Base-by-base conservation (phyloP, 2,329 filamentous ascomycete species). In the Colletotrichum cereale region DNA sequence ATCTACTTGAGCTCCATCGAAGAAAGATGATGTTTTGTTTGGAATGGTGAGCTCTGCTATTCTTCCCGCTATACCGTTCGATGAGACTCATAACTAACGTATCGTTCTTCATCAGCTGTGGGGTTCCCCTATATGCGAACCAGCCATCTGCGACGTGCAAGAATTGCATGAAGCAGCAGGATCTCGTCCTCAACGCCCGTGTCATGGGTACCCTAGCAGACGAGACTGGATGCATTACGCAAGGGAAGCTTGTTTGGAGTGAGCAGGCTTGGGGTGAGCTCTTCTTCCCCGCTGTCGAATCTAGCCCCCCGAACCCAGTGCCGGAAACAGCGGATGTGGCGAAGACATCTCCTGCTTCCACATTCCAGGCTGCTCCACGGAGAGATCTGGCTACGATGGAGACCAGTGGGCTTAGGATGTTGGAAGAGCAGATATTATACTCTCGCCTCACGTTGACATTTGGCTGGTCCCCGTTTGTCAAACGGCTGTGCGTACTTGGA, bases 401-500 rank as follows among this genome's bases (percentile, higher is more conserved):
- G 16, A 70, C 77, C 0, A 82, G 85, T 16, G 80, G 81, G 24
- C 72, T 89, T n/a, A 80, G 80, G 65, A 81, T 82, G 53, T 76
- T 90, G 6, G 86, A 90, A 74, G 83, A 86, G 73, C 80, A 86
- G 5, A 75, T 90, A 58, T 64, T 86, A 18, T 89, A 86, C 73
- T 78, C 87, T 60, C 82, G 88, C 21, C 75, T 89, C 11, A 88
- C 85, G 21, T 73, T 91, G 74, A 82, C 86, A 6, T 89, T 91
- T 76, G 89, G 86, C 1, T 87, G 88, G 85, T 82, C 81, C 24
- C 77, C 81, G 26, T 66, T 80, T 71, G 74, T 82, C 31, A 80
- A 79, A 47, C 81, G 79, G 66, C 71, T 86, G 8, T 83, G 79
- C 67, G 78, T 86, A 36, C 75, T 87, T 57, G 82, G 83, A 14